A percentile compares a stretch with the other conserved stretches of the same genome.
Evolutionary conservation across 768 basidiomycete species (phyloP).

Genomic region (Suillus variegatus): DNA sequence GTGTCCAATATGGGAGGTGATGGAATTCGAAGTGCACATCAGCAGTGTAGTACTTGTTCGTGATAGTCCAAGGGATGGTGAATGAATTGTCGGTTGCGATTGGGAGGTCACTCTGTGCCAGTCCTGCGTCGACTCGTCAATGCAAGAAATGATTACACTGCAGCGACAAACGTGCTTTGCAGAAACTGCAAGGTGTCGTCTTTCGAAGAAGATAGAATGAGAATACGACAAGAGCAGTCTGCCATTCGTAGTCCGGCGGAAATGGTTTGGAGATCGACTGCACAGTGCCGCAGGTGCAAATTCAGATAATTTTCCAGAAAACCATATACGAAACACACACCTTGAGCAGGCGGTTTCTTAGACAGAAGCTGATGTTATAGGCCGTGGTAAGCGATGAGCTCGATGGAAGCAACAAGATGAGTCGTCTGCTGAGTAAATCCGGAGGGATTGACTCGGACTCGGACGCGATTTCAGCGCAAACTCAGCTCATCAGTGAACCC

Average conservation of each 20-base stretch:
- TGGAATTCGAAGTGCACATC: slow-evolving; percentile 66
- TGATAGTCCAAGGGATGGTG: slow-evolving; percentile 69
- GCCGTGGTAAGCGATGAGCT: too few species aligned
- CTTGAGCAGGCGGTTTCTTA: too few species aligned
- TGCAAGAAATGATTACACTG: slow-evolving; percentile 1
- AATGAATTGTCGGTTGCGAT: slow-evolving; percentile 15
- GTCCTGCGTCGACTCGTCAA: slow-evolving; percentile 25
- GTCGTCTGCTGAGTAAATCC: too few species aligned
- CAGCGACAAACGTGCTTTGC: slow-evolving; percentile 6
- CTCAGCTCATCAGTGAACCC: too few species aligned
- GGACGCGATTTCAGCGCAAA: too few species aligned
- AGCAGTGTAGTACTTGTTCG: slow-evolving; percentile 82
- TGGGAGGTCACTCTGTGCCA: slow-evolving; percentile 20
- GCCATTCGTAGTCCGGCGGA: background rate
- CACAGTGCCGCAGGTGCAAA: too few species aligned
- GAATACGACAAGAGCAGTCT: slow-evolving; percentile 2
- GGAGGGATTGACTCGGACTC: too few species aligned
- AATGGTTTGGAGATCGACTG: background rate
- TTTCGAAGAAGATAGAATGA: slow-evolving; percentile 24
- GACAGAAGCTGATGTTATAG: too few species aligned
- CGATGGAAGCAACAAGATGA: too few species aligned
- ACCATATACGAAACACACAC: too few species aligned
- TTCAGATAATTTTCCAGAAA: too few species aligned
- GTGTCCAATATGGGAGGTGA: slow-evolving; percentile 44
- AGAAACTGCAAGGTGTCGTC: slow-evolving; percentile 12